These are phyloP conservation scores for Monotropa hypopitys DNA, from an alignment of 179 eudicot genomes.

Conservation along the genomic window DNA sequence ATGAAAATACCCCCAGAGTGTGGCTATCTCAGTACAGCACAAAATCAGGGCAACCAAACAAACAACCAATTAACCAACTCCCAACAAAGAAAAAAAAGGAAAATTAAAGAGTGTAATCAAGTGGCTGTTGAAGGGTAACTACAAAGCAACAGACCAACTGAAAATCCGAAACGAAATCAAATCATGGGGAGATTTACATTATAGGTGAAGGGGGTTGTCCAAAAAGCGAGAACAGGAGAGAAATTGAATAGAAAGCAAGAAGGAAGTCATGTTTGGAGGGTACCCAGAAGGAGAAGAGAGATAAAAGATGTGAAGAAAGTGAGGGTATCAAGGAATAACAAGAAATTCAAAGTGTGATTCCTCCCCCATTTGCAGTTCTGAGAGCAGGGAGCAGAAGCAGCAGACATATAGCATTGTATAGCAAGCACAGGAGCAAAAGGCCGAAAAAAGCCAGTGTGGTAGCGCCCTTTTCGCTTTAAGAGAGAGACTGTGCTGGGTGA, in stretches of 20 bases:
- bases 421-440: constrained; percentile 32
- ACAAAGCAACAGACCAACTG: constrained; percentile 16
- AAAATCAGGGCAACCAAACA: constrained; percentile 3
- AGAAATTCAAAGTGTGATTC: constrained; percentile 63
- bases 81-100: background rate
- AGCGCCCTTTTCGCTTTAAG: constrained; percentile 27
- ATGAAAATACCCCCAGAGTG: constrained; percentile 21
- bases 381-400: constrained; percentile 30
- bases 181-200: constrained; percentile 20
- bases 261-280: constrained; percentile 25
- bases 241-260: constrained; percentile 2
- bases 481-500: constrained; percentile 31
- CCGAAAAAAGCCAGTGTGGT: constrained; percentile 37
- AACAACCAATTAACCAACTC: constrained; percentile 8
- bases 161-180: constrained; percentile 30
- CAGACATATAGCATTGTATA: constrained; percentile 43
- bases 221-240: constrained; percentile 20
- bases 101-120: constrained; percentile 14
- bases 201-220: constrained; percentile 6
- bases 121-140: constrained; percentile 21
- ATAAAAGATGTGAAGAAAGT: constrained; percentile 15
- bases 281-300: constrained; percentile 2
- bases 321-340: constrained; percentile 44
- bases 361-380: constrained; percentile 43
- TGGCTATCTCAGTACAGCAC: background rate